Conservation (phyloP, 2,329 filamentous ascomycete species). For the Penicillium sp. region DNA sequence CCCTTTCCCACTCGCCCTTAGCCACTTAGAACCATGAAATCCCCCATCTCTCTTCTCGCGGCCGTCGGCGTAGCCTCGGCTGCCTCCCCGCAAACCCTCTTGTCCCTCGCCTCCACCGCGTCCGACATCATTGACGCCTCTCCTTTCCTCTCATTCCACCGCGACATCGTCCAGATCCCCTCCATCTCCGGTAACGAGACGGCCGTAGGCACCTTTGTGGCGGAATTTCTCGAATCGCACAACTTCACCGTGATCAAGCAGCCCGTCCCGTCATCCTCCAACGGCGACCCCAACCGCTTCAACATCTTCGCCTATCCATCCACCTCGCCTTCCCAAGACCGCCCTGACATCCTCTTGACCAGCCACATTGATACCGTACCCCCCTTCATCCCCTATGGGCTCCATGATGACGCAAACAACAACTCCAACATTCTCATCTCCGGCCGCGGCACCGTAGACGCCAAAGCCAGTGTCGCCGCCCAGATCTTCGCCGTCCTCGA, state of each 20-base stretch:
- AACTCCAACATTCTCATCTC: too few species aligned
- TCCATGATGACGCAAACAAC: slow-evolving; percentile 46
- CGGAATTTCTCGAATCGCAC: slow-evolving; percentile 53
- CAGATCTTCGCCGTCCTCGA: slow-evolving; percentile 39
- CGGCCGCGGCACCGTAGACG: slow-evolving; percentile 41
- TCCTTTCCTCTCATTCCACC: slow-evolving; percentile 63
- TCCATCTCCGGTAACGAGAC: slow-evolving; percentile 64
- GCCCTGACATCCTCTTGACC: slow-evolving; percentile 39
- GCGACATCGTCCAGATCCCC: slow-evolving; percentile 62
- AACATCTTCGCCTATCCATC: slow-evolving; percentile 64
- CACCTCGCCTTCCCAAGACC: slow-evolving; percentile 8
- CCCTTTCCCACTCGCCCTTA: too few species aligned
- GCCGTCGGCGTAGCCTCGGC: too few species aligned
- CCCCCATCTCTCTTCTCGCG: too few species aligned
- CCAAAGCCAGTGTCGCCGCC: slow-evolving; percentile 40
- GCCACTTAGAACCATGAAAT: too few species aligned
- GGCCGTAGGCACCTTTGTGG: slow-evolving; percentile 59
- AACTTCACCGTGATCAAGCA: slow-evolving; percentile 58
- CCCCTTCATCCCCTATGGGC: slow-evolving; percentile 42
- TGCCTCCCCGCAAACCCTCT: too few species aligned
- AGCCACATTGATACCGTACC: slow-evolving; percentile 72
- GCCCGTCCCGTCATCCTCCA: slow-evolving; percentile 12
- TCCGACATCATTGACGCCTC: too few species aligned
- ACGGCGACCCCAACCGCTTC: slow-evolving; percentile 44
- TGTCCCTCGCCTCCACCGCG: too few species aligned